phyloP scores from a whole-genome alignment of 2,329 filamentous ascomycete species.

The Penicillium brasilianum region DNA sequence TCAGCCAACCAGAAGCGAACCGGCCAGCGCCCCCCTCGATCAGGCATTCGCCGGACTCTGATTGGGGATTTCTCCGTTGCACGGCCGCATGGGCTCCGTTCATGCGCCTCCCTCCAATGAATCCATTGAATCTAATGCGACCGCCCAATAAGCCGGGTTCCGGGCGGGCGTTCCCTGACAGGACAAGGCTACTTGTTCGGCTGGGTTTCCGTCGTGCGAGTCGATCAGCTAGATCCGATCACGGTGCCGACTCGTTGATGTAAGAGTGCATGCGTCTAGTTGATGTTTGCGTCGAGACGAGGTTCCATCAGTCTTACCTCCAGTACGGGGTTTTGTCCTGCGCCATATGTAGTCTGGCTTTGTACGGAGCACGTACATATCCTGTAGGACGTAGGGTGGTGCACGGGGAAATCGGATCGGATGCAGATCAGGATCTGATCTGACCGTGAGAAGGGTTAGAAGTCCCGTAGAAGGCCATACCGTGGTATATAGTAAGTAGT shows the following conservation, averaged over 20 bases:
- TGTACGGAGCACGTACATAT: background rate
- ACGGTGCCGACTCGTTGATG: constrained; percentile 8
- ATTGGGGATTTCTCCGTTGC: constrained; percentile 20
- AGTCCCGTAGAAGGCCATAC: background rate
- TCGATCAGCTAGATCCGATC: constrained; percentile 13
- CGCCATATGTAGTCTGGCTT: background rate
- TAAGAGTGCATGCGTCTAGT: background rate
- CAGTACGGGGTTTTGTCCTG: background rate
- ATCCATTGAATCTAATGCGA: constrained; percentile 10
- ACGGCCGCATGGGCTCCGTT: constrained; percentile 21
- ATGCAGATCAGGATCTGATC: constrained; percentile 12
- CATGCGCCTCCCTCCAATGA: constrained; percentile 12
- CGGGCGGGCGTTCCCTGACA: constrained; percentile 6
- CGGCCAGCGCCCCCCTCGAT: background rate
- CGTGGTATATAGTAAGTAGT: background rate
- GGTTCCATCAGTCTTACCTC: background rate
- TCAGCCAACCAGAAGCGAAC: background rate
- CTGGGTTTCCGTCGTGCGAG: constrained; percentile 10
- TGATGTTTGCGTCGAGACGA: background rate
- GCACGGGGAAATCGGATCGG: constrained; percentile 11
- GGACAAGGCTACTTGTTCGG: constrained; percentile 3
- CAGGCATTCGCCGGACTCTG: background rate
- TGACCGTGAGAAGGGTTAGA: background rate
- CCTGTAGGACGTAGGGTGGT: background rate
- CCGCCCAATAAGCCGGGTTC: constrained; percentile 10